Evolutionary conservation across 164 flowering plant genomes (phyloP), one percentile per base, ranked within the genome.

Genomic region (Paratinospora sagittata): DNA sequence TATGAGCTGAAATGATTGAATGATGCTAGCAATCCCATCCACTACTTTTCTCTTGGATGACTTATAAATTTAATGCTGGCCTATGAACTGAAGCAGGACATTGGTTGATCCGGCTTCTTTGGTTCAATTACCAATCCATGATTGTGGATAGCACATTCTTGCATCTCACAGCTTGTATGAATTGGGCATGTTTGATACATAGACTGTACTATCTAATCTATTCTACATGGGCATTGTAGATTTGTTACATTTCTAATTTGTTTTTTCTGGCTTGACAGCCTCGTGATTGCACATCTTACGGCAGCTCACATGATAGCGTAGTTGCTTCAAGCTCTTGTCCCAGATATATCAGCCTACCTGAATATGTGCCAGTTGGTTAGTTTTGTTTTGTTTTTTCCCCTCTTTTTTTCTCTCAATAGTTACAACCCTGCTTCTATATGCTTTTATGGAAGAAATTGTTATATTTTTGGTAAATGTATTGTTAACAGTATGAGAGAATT

Each of bases 331-430:
- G 74, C 62, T 81, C 86, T 21, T 87, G 90, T 61, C 93, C 90
- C 6, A 67, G 76, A 11, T 89, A 89, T 73, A 80, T 89, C 71
- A 84, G 87, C 77, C 75, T 89, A 74, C 93, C 93, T 33, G 78
- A 67, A 36, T 26, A 67, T 45, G 14, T 7, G 55, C 57, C 69
- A 43, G 27, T 41, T 14, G 33, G 69, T 67, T 26, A 67, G 69
- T 66, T 66, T 26, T n/a, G n/a, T n/a, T n/a, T n/a, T n/a, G n/a
- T n/a, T 21, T 67, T 24, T 41, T n/a, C 6, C 26, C 23, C 61
- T n/a, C 12, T 10, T 14, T 14, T 43, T 14, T 10, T 14, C 14
- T 43, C 47, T 43, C 47, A 43, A 2, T 10, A 43, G 14, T 43
- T 43, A n/a, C n/a, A n/a, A 43, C 47, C 2, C 9, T 43, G 12